Conservation (phyloP, 2,329 filamentous ascomycete genomes). For the Verticillium nonalfalfae region DNA sequence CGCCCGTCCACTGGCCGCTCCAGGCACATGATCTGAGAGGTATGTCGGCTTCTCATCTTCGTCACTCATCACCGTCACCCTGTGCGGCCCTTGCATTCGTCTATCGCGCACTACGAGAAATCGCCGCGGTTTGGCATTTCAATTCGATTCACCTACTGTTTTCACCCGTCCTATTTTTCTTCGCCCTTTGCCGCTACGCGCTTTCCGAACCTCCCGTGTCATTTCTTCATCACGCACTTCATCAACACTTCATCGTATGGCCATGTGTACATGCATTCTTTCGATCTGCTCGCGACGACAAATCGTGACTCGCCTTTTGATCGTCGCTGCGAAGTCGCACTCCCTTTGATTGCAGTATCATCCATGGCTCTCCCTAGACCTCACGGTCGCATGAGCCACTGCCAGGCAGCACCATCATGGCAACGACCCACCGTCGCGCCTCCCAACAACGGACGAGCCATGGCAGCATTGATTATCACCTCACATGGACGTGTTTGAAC, state of each 20-base stretch:
- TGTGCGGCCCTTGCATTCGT: not conserved
- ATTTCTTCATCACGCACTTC: not conserved
- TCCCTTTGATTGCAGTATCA: not conserved
- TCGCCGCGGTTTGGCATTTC: not conserved
- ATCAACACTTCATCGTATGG: too few relatives aligned
- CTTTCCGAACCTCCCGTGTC: not conserved
- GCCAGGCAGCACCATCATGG: not conserved
- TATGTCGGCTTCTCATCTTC: constrained; percentile 24
- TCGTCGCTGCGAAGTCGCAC: not conserved
- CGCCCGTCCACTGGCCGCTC: constrained; percentile 32
- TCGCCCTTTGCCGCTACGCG: not conserved
- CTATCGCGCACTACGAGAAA: not conserved
- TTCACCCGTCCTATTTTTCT: not conserved
- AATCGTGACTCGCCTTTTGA: not conserved
- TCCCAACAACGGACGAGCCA: too few relatives aligned
- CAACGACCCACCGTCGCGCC: not conserved
- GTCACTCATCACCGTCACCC: not conserved
- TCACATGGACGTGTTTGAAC: too few relatives aligned
- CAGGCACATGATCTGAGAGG: constrained; percentile 39
- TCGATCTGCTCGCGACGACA: not conserved
- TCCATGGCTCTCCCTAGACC: not conserved
- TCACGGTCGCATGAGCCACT: not conserved
- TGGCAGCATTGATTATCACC: too few relatives aligned
- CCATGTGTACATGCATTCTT: not conserved
- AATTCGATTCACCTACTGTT: not conserved